Evolutionary conservation across 129 eudicot species (phyloP).

Genomic region (Pittosporum tobira): DNA sequence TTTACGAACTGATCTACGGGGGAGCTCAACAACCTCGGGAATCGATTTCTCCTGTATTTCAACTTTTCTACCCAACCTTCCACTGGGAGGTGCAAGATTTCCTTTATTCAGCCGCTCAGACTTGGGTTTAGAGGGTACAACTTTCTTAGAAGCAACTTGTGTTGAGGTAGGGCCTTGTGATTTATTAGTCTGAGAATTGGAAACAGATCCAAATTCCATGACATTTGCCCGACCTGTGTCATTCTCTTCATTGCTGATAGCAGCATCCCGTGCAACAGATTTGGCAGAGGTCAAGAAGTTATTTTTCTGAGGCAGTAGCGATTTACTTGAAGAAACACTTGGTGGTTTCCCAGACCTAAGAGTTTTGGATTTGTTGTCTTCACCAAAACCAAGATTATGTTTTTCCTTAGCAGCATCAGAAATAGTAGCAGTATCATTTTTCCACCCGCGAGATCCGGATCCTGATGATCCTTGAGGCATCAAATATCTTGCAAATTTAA

Average conservation of each 20-base stretch:
- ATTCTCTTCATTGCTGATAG: constrained; percentile 35
- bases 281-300: constrained; percentile 22
- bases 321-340: constrained; percentile 33
- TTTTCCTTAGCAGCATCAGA: constrained; percentile 59
- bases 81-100: constrained; percentile 30
- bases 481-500: constrained; percentile 29
- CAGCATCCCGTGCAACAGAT: constrained; percentile 19
- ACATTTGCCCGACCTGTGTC: constrained; percentile 23
- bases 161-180: constrained; percentile 24
- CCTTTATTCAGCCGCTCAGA: constrained; percentile 50
- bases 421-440: constrained; percentile 26
- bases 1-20: constrained; percentile 87
- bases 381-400: constrained; percentile 48
- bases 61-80: constrained; percentile 26
- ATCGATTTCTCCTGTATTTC: constrained; percentile 42
- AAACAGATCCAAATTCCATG: constrained; percentile 22
- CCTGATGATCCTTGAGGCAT: constrained; percentile 56
- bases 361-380: constrained; percentile 39
- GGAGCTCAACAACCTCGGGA: constrained; percentile 51
- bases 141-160: constrained; percentile 30
- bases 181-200: constrained; percentile 30
- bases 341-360: constrained; percentile 48
- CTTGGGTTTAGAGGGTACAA: constrained; percentile 19
- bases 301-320: constrained; percentile 41
- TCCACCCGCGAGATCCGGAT: constrained; percentile 46